Conservation (phyloP, 1,284 basidiomycete genomes). For the Ganoderma multipileum region DNA sequence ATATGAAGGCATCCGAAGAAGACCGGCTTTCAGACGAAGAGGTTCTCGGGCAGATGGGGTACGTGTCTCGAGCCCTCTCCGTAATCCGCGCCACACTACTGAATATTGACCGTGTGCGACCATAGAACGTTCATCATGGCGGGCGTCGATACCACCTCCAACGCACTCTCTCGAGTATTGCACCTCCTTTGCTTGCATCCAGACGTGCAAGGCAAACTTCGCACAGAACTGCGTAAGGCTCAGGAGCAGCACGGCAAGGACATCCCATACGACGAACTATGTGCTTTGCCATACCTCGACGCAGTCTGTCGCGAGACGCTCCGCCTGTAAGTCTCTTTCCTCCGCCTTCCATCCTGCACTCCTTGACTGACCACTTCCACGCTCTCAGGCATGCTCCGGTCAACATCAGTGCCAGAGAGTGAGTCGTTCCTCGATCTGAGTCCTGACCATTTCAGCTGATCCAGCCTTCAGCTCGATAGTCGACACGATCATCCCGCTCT, state of each 20-base stretch:
- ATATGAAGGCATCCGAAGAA: constrained; percentile 16
- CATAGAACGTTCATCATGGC: constrained; percentile 35
- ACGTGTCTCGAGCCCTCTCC: constrained; percentile 11
- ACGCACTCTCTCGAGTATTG: constrained; percentile 37
- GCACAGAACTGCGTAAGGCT: constrained; percentile 35
- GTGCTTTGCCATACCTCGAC: constrained; percentile 41
- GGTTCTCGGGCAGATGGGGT: constrained; percentile 44
- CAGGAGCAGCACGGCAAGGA: constrained; percentile 17
- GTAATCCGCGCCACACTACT: neutral
- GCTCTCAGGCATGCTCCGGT: neutral
- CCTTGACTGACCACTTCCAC: neutral
- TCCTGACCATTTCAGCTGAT: constrained; percentile 14
- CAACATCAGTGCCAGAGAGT: constrained; percentile 1
- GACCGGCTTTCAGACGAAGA: constrained; percentile 41
- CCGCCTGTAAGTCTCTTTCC: constrained; percentile 14
- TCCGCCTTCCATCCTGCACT: neutral
- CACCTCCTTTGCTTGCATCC: constrained; percentile 23
- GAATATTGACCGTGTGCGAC: neutral
- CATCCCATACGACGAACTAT: constrained; percentile 39
- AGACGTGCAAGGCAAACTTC: constrained; percentile 20
- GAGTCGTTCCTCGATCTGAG: neutral
- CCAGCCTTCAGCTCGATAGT: constrained; percentile 22
- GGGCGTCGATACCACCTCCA: constrained; percentile 38
- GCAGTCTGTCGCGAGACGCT: constrained; percentile 43
- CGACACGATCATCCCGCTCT: constrained; percentile 34